A percentile compares a stretch with the other conserved stretches of the same genome.
Evolutionary conservation across 2,329 filamentous ascomycete species (phyloP).

Genomic region (Neurospora crassa): DNA sequence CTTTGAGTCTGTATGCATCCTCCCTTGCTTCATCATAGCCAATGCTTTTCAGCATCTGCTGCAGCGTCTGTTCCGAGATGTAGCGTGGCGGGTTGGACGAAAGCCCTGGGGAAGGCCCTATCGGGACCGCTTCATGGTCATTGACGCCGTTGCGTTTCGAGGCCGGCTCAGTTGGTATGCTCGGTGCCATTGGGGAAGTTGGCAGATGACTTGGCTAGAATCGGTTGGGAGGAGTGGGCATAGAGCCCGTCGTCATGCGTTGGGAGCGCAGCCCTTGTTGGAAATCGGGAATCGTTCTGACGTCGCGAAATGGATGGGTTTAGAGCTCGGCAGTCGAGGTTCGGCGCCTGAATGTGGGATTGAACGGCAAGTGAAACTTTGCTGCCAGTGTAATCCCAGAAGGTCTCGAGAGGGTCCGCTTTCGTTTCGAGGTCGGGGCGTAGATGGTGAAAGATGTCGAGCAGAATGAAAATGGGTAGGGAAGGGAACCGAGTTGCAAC

Average conservation of each 20-base stretch:
- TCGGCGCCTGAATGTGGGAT: background rate
- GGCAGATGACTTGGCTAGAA: background rate
- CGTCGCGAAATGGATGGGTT: background rate
- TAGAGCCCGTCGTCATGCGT: background rate
- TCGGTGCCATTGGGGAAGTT: conserved; percentile 13
- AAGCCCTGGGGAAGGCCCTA: conserved; percentile 28
- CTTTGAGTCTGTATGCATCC: conserved; percentile 71
- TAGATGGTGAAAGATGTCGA: background rate
- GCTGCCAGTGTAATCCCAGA: background rate
- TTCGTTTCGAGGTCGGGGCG: background rate
- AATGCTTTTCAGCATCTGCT: conserved; percentile 59
- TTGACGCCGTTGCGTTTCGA: conserved; percentile 4
- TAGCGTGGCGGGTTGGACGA: conserved; percentile 55
- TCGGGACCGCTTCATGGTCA: conserved; percentile 6
- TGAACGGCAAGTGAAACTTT: background rate
- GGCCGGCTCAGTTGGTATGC: conserved; percentile 4
- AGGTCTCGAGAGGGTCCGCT: background rate
- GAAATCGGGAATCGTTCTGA: background rate
- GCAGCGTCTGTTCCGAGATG: conserved; percentile 71
- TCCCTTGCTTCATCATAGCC: conserved; percentile 70
- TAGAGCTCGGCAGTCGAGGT: background rate
- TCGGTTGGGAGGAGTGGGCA: background rate
- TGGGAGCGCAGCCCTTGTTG: background rate
- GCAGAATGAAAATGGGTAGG: background rate
- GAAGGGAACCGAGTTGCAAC: background rate